phyloP scores from a whole-genome alignment of 2,329 filamentous ascomycete genomes.

The Diplodia seriata region DNA sequence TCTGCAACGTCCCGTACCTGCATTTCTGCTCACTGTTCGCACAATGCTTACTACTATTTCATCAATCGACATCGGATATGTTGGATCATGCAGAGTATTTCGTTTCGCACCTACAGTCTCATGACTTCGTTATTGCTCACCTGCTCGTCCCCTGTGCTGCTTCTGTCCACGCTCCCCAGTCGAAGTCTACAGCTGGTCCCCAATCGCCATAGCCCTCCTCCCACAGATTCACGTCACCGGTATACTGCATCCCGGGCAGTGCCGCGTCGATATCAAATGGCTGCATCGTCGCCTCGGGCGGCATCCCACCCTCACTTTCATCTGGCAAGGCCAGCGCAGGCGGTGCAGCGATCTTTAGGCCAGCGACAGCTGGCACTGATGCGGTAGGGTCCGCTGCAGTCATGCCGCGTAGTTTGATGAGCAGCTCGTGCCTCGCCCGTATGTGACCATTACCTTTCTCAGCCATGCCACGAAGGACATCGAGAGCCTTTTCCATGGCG shows the following conservation, averaged over 20 bases:
- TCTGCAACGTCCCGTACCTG: too few relatives aligned
- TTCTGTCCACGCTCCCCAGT: conserved; percentile 42
- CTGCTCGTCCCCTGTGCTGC: conserved; percentile 1
- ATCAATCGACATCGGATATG: neutral
- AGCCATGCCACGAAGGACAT: conserved; percentile 59
- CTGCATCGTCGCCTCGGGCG: conserved; percentile 24
- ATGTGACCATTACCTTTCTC: conserved; percentile 61
- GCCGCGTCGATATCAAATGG: conserved; percentile 17
- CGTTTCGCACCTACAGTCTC: neutral
- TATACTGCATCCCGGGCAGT: conserved; percentile 31
- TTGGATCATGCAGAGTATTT: neutral
- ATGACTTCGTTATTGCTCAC: neutral
- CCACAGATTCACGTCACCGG: conserved; percentile 51
- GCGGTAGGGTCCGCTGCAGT: neutral
- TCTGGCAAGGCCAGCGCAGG: conserved; percentile 34
- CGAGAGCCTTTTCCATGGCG: conserved; percentile 57
- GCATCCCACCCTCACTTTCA: conserved; percentile 42
- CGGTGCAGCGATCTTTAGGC: too few relatives aligned
- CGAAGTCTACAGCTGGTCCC: conserved; percentile 52
- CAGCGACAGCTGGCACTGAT: neutral
- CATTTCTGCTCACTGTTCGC: neutral
- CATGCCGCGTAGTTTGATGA: conserved; percentile 47
- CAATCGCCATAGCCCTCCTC: conserved; percentile 51
- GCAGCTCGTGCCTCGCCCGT: conserved; percentile 48
- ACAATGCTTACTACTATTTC: neutral